Percentiles rank a stretch among this genome's conserved stretches.
These are phyloP conservation scores for Chlorophyllum brunneum DNA, from an alignment of 768 basidiomycete genomes.

Conservation along the genomic window DNA sequence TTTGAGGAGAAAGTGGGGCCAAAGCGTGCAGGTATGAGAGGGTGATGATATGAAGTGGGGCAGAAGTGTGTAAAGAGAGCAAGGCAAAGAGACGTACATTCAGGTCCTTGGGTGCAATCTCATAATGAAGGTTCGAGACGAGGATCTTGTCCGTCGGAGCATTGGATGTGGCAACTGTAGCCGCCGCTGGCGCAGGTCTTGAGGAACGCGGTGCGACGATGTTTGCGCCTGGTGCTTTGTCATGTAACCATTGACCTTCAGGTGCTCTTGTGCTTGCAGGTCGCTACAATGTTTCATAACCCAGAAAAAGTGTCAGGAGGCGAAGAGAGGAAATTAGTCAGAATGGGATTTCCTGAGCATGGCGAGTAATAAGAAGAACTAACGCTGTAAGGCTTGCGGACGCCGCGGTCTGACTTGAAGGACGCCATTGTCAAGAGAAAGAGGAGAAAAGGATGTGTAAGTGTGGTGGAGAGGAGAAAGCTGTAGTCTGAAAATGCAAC, in stretches of 20 bases:
- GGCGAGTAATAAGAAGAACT: constrained; percentile 11
- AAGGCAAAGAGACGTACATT: constrained; percentile 50
- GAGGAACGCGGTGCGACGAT: constrained; percentile 23
- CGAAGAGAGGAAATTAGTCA: too few relatives aligned
- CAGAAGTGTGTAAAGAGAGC: background rate
- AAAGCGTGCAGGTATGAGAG: background rate
- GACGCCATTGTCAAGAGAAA: constrained; percentile 20
- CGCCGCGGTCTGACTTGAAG: constrained; percentile 16
- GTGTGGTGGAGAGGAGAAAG: constrained; percentile 14
- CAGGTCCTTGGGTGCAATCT: constrained; percentile 84
- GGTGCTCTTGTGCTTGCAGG: constrained; percentile 47
- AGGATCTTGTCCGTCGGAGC: constrained; percentile 33
- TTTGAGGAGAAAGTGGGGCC: background rate
- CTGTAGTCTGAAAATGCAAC: background rate
- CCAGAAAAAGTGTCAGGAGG: background rate
- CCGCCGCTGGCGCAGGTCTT: constrained; percentile 17
- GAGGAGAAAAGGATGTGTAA: constrained; percentile 11
- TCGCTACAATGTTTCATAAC: constrained; percentile 35
- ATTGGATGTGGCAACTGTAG: constrained; percentile 16
- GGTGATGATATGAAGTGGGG: constrained; percentile 1
- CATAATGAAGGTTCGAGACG: constrained; percentile 89
- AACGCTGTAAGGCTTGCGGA: constrained; percentile 27
- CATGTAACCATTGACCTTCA: constrained; percentile 74
- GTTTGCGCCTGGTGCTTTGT: constrained; percentile 52
- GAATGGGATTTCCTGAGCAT: background rate